These are phyloP conservation scores for Batrachochytrium dendrobatidis DNA, from an alignment of 371 early-diverging fungal genomes.

Conservation along the genomic window DNA sequence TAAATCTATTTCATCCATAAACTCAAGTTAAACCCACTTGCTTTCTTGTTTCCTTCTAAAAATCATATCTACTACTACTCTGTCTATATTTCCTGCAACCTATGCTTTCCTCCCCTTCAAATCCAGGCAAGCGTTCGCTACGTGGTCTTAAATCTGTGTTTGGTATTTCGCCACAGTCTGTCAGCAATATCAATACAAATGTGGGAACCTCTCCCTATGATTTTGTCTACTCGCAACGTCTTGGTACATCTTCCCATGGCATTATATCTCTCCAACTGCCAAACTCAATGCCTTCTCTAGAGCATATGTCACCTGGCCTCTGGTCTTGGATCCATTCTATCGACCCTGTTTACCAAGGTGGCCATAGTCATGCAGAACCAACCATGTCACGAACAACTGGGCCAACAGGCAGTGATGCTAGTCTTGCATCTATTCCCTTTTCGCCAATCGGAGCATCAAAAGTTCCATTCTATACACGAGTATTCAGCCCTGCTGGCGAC, in stretches of 20 bases:
- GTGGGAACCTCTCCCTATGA: neutral
- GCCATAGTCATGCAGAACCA: no score
- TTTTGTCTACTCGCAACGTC: neutral
- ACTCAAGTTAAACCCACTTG: no score
- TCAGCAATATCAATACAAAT: neutral
- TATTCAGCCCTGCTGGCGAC: neutral
- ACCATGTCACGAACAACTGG: no score
- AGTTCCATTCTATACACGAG: neutral
- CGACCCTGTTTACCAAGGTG: neutral
- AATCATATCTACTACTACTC: no score
- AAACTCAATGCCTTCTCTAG: neutral
- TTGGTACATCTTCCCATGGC: neutral
- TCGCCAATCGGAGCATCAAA: neutral
- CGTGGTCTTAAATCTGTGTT: neutral
- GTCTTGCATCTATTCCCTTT: no score
- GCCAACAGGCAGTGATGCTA: no score
- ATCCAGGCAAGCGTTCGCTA: neutral
- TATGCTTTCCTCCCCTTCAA: no score
- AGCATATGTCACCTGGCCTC: conserved; percentile 4
- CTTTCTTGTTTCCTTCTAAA: no score
- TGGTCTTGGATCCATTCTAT: conserved; percentile 2
- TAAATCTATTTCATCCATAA: no score
- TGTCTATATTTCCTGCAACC: no score
- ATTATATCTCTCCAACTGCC: neutral
- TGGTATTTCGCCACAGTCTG: neutral